These are phyloP conservation scores for Hericium rajendrae DNA, from an alignment of 768 basidiomycete species.

Conservation along the genomic window DNA sequence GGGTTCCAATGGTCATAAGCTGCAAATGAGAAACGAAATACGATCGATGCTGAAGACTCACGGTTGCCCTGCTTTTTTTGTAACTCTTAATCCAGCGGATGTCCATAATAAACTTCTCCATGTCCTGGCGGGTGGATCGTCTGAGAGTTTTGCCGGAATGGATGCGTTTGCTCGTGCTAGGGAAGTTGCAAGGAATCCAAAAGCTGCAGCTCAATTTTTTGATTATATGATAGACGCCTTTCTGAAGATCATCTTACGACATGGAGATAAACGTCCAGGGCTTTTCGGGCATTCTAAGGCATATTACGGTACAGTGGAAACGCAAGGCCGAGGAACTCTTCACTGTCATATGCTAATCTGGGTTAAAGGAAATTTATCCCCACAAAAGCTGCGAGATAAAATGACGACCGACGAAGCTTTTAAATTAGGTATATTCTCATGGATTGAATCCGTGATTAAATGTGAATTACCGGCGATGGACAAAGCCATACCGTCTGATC, in stretches of 20 bases:
- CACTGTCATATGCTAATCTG: slow-evolving; percentile 35
- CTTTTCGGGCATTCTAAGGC: slow-evolving; percentile 24
- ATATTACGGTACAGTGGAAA: slow-evolving; percentile 33
- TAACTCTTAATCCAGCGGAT: slow-evolving; percentile 29
- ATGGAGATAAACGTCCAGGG: slow-evolving; percentile 15
- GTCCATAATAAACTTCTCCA: slow-evolving; percentile 32
- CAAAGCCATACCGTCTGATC: neutral
- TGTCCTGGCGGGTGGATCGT: slow-evolving; percentile 27
- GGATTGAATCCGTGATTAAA: slow-evolving; percentile 21
- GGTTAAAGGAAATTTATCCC: slow-evolving; percentile 18
- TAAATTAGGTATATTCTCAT: slow-evolving; percentile 10
- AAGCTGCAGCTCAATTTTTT: slow-evolving; percentile 31
- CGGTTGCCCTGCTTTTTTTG: neutral
- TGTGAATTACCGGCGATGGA: slow-evolving; percentile 15
- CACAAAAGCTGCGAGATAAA: neutral
- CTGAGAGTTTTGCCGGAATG: slow-evolving; percentile 25
- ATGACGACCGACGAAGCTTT: slow-evolving; percentile 13
- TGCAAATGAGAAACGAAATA: neutral
- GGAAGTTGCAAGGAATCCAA: slow-evolving; percentile 31
- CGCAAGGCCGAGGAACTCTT: slow-evolving; percentile 28
- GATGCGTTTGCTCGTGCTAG: slow-evolving; percentile 22
- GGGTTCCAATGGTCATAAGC: too few relatives aligned
- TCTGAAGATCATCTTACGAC: slow-evolving; percentile 16
- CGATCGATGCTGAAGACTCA: neutral
- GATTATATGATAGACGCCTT: slow-evolving; percentile 30